Percentiles rank a stretch among this genome's conserved stretches.
Evolutionary conservation across 306 rosid genomes (phyloP).

Genomic region (Pterocarpus macrocarpus): DNA sequence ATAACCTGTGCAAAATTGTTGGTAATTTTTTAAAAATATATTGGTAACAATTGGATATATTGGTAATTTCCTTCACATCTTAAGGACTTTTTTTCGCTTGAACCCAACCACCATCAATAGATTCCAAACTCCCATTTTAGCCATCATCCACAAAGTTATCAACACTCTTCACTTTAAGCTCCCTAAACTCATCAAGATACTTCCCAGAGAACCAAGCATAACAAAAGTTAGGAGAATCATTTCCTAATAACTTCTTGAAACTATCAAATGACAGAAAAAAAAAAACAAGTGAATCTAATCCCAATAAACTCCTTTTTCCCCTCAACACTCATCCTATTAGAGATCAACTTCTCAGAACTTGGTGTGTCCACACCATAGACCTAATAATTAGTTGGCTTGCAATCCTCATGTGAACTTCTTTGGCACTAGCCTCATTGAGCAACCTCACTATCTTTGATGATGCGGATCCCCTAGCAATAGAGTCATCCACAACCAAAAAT

Average conservation of each 20-base stretch:
- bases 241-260: slow-evolving; percentile 64
- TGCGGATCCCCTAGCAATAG: slow-evolving; percentile 94
- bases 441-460: slow-evolving; percentile 94
- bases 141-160: slow-evolving; percentile 96
- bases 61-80: slow-evolving; percentile 37
- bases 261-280: slow-evolving; percentile 75
- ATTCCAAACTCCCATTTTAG: slow-evolving; percentile 77
- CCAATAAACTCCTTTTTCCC: slow-evolving; percentile 85
- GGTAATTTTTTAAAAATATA: too few species aligned
- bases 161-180: slow-evolving; percentile 82
- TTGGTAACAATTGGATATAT: too few species aligned
- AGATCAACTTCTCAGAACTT: slow-evolving; percentile 89
- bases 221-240: slow-evolving; percentile 69
- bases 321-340: slow-evolving; percentile 89
- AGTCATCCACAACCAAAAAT: slow-evolving; percentile 97
- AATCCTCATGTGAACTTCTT: slow-evolving; percentile 97
- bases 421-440: slow-evolving; percentile 93
- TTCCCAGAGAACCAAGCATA: slow-evolving; percentile 96
- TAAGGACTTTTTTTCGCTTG: slow-evolving; percentile 61
- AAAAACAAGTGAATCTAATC: slow-evolving; percentile 88
- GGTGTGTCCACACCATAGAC: slow-evolving; percentile 98
- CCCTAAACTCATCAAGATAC: slow-evolving; percentile 91
- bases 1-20: too few species aligned
- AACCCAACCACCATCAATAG: slow-evolving; percentile 89
- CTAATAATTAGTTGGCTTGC: slow-evolving; percentile 92